Base-by-base conservation (phyloP, 495 filamentous ascomycete genomes). In the Penicillium robsamsonii region DNA sequence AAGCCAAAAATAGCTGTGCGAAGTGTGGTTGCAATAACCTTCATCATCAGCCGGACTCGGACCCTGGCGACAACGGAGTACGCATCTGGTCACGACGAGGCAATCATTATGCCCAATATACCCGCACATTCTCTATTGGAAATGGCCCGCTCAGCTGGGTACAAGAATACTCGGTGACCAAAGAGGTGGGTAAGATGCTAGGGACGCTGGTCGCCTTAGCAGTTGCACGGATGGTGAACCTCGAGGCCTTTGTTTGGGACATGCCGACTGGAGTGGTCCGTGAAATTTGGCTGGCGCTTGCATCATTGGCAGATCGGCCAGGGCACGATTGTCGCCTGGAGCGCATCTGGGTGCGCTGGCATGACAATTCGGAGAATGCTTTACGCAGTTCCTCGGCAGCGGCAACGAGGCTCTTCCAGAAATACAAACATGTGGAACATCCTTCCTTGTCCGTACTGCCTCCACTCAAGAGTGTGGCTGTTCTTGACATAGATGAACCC, bases 211-310 rank as follows among this genome's bases (percentile, higher is more conserved):
- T 95, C n/a, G 90, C 92, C 13, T 72, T 93, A 60, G 89, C 91
- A 4, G 79, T 96, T 24, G 83, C 86, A 29, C 84, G 90, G 53
- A 96, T 96, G 93, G 77, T 86, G 22, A 91, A 92, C 59, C 81
- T 97, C 18, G 92, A 97, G 70, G 86, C 85, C 0, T 97, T 97
- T 62, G 77, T 91, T 11, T 97, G 93, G 93, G 92, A 97, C 67
- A 96, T 96, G 92, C 91, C 92, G 0, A 96, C 91, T 0, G 93
- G 93, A 0, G 87, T 96, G 24, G 71, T 93, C 40, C 81, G 91
- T 46, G 90, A 96, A 61, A 87, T 95, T 29, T 97, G 93, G 81
- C 81, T 91, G 63, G 87, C 93, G 22, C 78, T 97, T 40, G 80
- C 87, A 0, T 93, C 88, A 0, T 75, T 94, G 22, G 86, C 84